Percentiles rank a stretch among this genome's conserved stretches.
Conservation (phyloP, 352 stramenopile genomes). For the Phytophthora chlamydospora region DNA sequence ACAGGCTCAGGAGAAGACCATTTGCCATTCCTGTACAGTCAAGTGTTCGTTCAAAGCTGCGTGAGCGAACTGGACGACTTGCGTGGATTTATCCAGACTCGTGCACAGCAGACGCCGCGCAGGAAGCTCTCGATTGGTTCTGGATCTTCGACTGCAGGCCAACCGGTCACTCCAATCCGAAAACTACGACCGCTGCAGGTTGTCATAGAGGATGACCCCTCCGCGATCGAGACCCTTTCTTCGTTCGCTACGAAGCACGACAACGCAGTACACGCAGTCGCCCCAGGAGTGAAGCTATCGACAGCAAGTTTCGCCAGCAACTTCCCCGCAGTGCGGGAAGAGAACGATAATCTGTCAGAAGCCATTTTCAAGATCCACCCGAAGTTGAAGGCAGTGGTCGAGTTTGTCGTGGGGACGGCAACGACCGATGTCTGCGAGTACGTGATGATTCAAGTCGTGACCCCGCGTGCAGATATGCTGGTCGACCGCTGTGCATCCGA, state of each 20-base stretch:
- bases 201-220: slow-evolving; percentile 35
- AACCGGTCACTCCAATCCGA: slow-evolving; percentile 42
- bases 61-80: slow-evolving; percentile 64
- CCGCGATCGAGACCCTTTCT: not conserved
- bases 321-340: slow-evolving; percentile 20
- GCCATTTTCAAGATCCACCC: slow-evolving; percentile 72
- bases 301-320: not conserved
- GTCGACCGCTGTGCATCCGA: slow-evolving; percentile 45
- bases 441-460: slow-evolving; percentile 51
- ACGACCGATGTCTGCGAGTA: slow-evolving; percentile 70
- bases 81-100: slow-evolving; percentile 62
- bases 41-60: slow-evolving; percentile 72
- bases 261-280: not conserved
- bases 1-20: slow-evolving; percentile 34
- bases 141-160: not conserved
- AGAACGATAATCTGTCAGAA: slow-evolving; percentile 46
- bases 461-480: slow-evolving; percentile 46
- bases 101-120: slow-evolving; percentile 40
- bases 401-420: slow-evolving; percentile 69
- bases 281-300: slow-evolving; percentile 1
- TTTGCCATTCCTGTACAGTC: slow-evolving; percentile 69
- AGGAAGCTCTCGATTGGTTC: slow-evolving; percentile 22
- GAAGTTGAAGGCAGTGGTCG: slow-evolving; percentile 55
- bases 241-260: slow-evolving; percentile 17
- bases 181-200: slow-evolving; percentile 73